A percentile compares a stretch with the other conserved stretches of the same genome.
phyloP scores from a whole-genome alignment of 192 early-diverging fungal species.

The Coemansia sp. region DNA sequence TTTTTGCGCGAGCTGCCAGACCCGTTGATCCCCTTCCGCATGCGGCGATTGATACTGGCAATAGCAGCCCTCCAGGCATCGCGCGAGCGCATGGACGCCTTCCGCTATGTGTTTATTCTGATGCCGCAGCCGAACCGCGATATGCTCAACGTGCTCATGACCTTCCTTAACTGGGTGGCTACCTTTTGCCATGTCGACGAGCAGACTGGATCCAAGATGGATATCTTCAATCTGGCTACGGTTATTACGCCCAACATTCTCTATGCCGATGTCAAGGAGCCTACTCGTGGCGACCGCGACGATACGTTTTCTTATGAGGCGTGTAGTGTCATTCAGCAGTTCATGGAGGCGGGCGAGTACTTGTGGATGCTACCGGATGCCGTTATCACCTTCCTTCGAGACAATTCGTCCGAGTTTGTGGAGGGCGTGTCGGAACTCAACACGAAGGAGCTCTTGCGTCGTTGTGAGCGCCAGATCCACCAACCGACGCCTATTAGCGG shows the following conservation, averaged over 20 bases:
- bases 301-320: conserved; percentile 63
- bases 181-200: conserved; percentile 67
- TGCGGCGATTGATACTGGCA: conserved; percentile 81
- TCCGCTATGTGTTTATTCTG: conserved; percentile 82
- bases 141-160: conserved; percentile 85
- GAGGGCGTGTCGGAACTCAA: conserved; percentile 46
- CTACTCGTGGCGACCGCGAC: conserved; percentile 72
- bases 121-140: conserved; percentile 91
- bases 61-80: conserved; percentile 67
- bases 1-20: conserved; percentile 96
- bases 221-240: conserved; percentile 85
- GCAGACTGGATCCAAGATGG: conserved; percentile 89
- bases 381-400: conserved; percentile 38
- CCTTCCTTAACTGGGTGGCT: conserved; percentile 87
- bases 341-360: conserved; percentile 64
- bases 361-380: conserved; percentile 64
- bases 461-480: conserved; percentile 43
- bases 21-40: conserved; percentile 86
- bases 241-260: conserved; percentile 95
- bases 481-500: conserved; percentile 6
- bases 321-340: conserved; percentile 65
- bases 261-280: conserved; percentile 81
- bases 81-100: conserved; percentile 59
- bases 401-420: conserved; percentile 43
- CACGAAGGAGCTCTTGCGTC: conserved; percentile 51